Evolutionary conservation across 345 rosid species (phyloP).

Genomic region (Sisymbrium altissimum): DNA sequence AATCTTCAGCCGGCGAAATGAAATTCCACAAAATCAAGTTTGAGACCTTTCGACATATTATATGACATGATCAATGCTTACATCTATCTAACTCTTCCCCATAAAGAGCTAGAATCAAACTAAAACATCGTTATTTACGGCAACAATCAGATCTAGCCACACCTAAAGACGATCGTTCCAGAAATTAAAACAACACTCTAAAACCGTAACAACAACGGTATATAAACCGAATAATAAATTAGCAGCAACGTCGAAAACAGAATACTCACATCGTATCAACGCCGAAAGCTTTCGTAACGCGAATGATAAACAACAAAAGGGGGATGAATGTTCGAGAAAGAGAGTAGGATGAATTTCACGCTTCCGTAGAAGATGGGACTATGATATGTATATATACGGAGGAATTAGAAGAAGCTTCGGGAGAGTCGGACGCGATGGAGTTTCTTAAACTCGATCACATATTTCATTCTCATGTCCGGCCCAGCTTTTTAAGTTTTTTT

Average conservation of each 20-base stretch:
- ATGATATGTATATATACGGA: not conserved
- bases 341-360: not conserved
- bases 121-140: not conserved
- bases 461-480: conserved; percentile 7
- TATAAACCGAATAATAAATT: not conserved
- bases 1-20: too few relatives aligned
- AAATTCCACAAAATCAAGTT: too few relatives aligned
- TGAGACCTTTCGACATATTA: too few relatives aligned
- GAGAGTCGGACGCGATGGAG: conserved; percentile 46
- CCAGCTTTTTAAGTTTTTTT: not conserved
- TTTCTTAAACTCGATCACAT: conserved; percentile 26
- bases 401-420: conserved; percentile 49
- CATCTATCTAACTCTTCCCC: not conserved
- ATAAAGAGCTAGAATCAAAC: not conserved
- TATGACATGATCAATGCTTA: not conserved
- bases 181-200: not conserved
- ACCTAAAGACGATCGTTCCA: not conserved
- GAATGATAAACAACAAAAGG: not conserved
- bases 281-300: not conserved
- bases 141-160: conserved; percentile 4
- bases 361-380: not conserved
- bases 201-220: not conserved
- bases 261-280: conserved; percentile 15
- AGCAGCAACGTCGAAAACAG: too few relatives aligned
- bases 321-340: not conserved